Evolutionary conservation across 1,139 yeast genomes (phyloP).

Genomic region (Saccharomyces uvarum): DNA sequence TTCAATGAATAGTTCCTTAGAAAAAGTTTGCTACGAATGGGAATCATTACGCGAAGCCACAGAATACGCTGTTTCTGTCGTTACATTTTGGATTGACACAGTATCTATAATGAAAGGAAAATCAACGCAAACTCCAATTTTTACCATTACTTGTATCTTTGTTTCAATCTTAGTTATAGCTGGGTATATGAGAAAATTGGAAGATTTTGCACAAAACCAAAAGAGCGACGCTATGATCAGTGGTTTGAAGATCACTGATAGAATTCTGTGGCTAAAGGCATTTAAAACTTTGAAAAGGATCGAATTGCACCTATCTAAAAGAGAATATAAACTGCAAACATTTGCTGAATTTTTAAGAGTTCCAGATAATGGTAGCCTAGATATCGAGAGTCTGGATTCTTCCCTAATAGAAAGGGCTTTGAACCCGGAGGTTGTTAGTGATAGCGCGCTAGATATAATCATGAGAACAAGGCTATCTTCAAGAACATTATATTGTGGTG

Average conservation of each 20-base stretch:
- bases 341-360: slow-evolving; percentile 48
- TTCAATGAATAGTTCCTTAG: slow-evolving; percentile 49
- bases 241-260: slow-evolving; percentile 31
- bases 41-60: slow-evolving; percentile 49
- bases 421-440: slow-evolving; percentile 36
- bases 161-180: slow-evolving; percentile 54
- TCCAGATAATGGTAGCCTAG: slow-evolving; percentile 49
- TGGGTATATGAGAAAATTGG: slow-evolving; percentile 51
- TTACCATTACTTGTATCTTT: slow-evolving; percentile 61
- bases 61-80: slow-evolving; percentile 48
- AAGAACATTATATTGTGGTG: slow-evolving; percentile 57
- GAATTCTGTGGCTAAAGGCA: slow-evolving; percentile 35
- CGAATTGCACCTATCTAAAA: slow-evolving; percentile 44
- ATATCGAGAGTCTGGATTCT: slow-evolving; percentile 41
- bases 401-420: slow-evolving; percentile 38
- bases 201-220: slow-evolving; percentile 37
- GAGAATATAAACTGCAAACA: slow-evolving; percentile 38
- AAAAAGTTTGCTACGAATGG: slow-evolving; percentile 36
- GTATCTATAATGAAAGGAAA: slow-evolving; percentile 44
- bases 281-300: slow-evolving; percentile 44
- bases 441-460: slow-evolving; percentile 39
- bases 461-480: slow-evolving; percentile 45
- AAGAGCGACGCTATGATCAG: slow-evolving; percentile 11
- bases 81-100: slow-evolving; percentile 62
- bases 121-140: slow-evolving; percentile 41